Conservation (phyloP, 2,329 filamentous ascomycete genomes). For the Harringtonia lauricola region DNA sequence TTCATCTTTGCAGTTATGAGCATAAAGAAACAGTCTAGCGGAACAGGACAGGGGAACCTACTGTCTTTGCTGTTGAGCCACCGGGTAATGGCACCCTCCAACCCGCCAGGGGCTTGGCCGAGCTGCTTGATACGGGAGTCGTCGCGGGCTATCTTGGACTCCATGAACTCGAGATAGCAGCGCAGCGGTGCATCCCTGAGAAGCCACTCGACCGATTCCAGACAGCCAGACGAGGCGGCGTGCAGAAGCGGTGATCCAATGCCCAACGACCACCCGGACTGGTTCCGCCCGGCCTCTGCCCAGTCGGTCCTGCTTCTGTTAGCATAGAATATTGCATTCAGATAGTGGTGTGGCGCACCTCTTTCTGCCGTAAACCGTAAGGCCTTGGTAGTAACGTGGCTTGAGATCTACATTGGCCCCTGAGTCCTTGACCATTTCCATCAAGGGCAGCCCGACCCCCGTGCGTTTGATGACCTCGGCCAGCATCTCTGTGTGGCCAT, state of each 20-base stretch:
- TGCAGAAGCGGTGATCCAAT: constrained; percentile 47
- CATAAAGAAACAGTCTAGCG: constrained; percentile 3
- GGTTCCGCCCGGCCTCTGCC: constrained; percentile 50
- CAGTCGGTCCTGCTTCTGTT: constrained; percentile 54
- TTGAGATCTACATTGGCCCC: constrained; percentile 53
- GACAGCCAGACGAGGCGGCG: constrained; percentile 42
- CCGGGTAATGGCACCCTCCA: constrained; percentile 49
- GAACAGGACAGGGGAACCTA: constrained; percentile 22
- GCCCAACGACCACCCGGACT: constrained; percentile 26
- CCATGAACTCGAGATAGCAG: constrained; percentile 56
- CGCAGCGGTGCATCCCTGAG: constrained; percentile 57
- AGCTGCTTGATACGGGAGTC: constrained; percentile 54
- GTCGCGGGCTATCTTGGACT: constrained; percentile 44
- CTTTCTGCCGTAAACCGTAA: constrained; percentile 67
- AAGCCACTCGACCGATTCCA: constrained; percentile 70
- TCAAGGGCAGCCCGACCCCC: constrained; percentile 59
- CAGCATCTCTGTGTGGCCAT: constrained; percentile 47
- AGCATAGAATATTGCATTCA: too few species aligned
- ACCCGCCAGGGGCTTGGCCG: constrained; percentile 45
- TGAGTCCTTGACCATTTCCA: constrained; percentile 52
- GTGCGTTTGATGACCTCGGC: constrained; percentile 53
- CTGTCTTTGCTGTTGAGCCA: constrained; percentile 53
- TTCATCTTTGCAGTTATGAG: constrained; percentile 28
- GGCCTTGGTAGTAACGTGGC: constrained; percentile 63
- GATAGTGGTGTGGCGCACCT: constrained; percentile 19